Evolutionary conservation across 108 stramenopile genomes (phyloP), one percentile per base, ranked within the genome.

Genomic region (Aurantiochytrium sp.): DNA sequence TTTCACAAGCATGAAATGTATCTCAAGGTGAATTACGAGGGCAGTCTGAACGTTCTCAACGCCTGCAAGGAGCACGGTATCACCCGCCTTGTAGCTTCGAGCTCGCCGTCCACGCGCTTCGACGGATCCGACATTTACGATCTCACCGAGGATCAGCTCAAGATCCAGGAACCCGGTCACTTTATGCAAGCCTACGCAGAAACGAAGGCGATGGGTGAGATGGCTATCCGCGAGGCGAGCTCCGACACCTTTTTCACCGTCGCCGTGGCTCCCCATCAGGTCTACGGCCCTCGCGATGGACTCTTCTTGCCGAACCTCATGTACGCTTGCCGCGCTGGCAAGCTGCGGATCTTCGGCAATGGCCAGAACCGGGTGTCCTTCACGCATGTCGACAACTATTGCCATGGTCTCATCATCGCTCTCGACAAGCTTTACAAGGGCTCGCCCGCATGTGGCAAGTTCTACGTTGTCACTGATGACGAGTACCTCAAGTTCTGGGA

Each of bases 391-490:
- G 98, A 99, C 91, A 99, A 98, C 91, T 99, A 99, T 91, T 97
- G 96, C 73, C 98, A 98, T 90, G 98, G 98, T 23, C 89, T 99
- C 19, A 96, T 98, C 49, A 93, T 97, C 60, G 96, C 96, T 29
- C 96, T 95, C 10, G 96, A 95, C 92, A 96, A 96, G 21, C 90
- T 99, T 28, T 93, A 95, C 88, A 76, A 91, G 88, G 47, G 23
- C 91, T 95, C 94, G 72, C 96, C 96, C 4, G 97, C 96, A 2
- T 92, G 97, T 29, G 97, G 95, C 0, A 97, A 97, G 72, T 99
- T 97, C 91, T 99, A 99, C 93, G 96, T 99, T 87, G 95, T 97
- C 58, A 98, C 98, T 2, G 98, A 99, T 91, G 97, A 95, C n/a
- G 92, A 88, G 51, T 93, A 95, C 72, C 76, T 92, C 51, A 91